phyloP scores from a whole-genome alignment of 768 basidiomycete genomes.

The Russula abietina region DNA sequence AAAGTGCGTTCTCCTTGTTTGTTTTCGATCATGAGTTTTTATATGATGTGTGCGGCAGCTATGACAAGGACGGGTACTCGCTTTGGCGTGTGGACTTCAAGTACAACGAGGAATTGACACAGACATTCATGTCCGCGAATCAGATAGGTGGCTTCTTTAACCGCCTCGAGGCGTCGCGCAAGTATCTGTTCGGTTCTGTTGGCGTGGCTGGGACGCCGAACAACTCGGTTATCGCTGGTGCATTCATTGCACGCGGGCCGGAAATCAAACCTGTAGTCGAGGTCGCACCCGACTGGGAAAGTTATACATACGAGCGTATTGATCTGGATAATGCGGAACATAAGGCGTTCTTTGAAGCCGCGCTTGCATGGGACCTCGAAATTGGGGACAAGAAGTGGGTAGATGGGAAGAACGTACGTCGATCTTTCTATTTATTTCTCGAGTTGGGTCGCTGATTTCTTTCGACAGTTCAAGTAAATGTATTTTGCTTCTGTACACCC shows the following conservation, averaged over 20 bases:
- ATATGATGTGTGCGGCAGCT: constrained; percentile 42
- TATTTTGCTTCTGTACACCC: neutral
- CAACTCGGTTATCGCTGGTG: constrained; percentile 77
- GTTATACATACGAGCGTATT: constrained; percentile 72
- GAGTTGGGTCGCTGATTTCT: constrained; percentile 1
- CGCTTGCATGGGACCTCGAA: constrained; percentile 90
- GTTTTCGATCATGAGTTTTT: constrained; percentile 1
- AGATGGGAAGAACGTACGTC: constrained; percentile 83
- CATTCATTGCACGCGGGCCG: constrained; percentile 75
- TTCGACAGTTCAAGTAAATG: constrained; percentile 32
- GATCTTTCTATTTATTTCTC: neutral
- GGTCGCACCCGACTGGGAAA: constrained; percentile 88
- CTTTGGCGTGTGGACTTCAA: constrained; percentile 93
- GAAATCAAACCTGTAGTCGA: constrained; percentile 65
- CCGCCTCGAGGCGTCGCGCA: constrained; percentile 94
- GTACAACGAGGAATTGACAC: constrained; percentile 90
- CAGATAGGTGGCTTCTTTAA: constrained; percentile 95
- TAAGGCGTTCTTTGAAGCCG: constrained; percentile 88
- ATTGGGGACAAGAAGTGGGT: constrained; percentile 85
- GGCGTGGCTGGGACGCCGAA: constrained; percentile 82
- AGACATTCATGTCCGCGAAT: constrained; percentile 92
- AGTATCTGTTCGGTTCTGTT: constrained; percentile 90
- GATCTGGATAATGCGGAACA: constrained; percentile 68
- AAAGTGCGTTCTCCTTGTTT: constrained; percentile 49
- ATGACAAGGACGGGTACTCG: constrained; percentile 85